Percentiles rank a stretch among this genome's conserved stretches.
Evolutionary conservation across 1,139 yeast genomes (phyloP).

Genomic region (Arxiozyma telluris): DNA sequence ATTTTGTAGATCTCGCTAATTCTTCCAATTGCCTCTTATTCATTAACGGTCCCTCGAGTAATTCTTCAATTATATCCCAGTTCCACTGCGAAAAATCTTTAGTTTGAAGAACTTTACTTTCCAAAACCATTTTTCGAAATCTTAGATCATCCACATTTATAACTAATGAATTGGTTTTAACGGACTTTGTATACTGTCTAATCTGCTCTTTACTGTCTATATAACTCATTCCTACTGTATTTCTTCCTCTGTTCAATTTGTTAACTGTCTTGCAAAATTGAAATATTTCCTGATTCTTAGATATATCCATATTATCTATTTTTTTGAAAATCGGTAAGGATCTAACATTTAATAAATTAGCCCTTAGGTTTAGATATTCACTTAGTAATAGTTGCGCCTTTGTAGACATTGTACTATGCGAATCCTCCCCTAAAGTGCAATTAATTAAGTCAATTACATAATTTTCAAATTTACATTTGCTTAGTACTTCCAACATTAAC

Average conservation of each 20-base stretch:
- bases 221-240: constrained; percentile 29
- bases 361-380: constrained; percentile 50
- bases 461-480: constrained; percentile 49
- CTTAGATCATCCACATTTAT: constrained; percentile 60
- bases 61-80: constrained; percentile 60
- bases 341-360: constrained; percentile 35
- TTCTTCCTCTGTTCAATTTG: constrained; percentile 33
- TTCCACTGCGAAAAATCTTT: constrained; percentile 84
- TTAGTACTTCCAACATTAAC: constrained; percentile 42
- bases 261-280: constrained; percentile 42
- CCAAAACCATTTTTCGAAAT: constrained; percentile 55
- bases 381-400: constrained; percentile 59
- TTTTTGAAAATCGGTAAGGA: constrained; percentile 9
- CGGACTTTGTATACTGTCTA: constrained; percentile 33
- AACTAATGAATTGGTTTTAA: constrained; percentile 38
- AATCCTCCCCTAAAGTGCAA: constrained; percentile 36
- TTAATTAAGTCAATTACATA: constrained; percentile 42
- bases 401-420: constrained; percentile 31
- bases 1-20: constrained; percentile 67
- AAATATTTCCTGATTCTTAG: constrained; percentile 26
- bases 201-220: constrained; percentile 25
- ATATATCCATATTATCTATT: constrained; percentile 9
- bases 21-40: constrained; percentile 73
- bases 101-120: constrained; percentile 64
- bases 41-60: constrained; percentile 72